Conservation (phyloP, 75 land plant species). For the Cryptomeria japonica region DNA sequence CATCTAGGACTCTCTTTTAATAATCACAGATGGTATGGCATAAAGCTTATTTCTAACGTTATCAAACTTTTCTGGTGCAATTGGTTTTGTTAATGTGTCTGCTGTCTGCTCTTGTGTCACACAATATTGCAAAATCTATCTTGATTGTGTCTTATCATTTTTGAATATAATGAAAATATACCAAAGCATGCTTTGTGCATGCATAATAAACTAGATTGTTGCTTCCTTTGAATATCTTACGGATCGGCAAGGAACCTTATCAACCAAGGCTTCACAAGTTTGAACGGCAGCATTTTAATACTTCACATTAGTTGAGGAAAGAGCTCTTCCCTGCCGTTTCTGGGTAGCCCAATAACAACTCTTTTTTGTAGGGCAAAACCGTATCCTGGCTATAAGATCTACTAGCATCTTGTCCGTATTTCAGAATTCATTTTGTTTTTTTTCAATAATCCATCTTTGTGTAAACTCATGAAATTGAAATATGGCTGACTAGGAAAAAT, state of each 20-base stretch:
- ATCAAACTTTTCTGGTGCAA: background rate
- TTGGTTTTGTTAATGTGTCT: background rate
- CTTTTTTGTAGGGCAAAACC: background rate
- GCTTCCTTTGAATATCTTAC: background rate
- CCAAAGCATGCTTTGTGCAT: background rate
- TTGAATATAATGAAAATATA: background rate
- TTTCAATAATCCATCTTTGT: background rate
- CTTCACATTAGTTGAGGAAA: background rate
- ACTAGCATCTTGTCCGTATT: background rate
- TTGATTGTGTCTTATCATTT: too few species aligned
- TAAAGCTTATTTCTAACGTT: background rate
- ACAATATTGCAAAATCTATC: background rate
- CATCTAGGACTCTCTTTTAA: too few species aligned
- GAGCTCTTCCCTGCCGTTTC: background rate
- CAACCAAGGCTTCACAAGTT: background rate
- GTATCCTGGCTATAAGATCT: background rate
- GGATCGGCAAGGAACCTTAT: background rate
- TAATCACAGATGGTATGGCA: background rate
- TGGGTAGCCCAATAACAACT: background rate
- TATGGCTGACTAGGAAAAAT: background rate
- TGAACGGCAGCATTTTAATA: background rate
- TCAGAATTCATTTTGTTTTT: background rate
- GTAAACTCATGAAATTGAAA: background rate
- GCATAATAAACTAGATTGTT: background rate
- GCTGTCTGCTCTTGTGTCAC: background rate